Base-by-base conservation (phyloP, 352 stramenopile species). In the Phytopythium vexans region DNA sequence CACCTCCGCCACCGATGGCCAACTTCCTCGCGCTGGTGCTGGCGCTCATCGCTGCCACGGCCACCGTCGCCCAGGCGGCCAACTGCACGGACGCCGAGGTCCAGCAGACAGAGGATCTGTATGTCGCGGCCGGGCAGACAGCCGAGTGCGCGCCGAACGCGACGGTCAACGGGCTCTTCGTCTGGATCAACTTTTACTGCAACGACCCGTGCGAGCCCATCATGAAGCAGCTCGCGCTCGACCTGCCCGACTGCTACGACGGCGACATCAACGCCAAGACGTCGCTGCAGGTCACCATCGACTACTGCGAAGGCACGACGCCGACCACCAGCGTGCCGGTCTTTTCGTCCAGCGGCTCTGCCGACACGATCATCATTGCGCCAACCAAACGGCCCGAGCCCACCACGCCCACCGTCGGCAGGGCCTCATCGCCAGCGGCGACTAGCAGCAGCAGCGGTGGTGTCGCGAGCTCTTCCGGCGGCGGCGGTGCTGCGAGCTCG, bases 281-380 rank as follows among this genome's bases (percentile, higher is more conserved):
- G 48, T 3, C n/a, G 16, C 38, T 54, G n/a, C 16, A 31, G 49
- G 21, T 5, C 21, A 38, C n/a, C 11, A 43, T 37, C 36, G 6
- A 42, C 6, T n/a, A 33, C 3, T 44, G 10, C 27, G 27, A 27
- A 27, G 36, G 37, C 37, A 44, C n/a, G 21, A 38, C 11, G 1
- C 4, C 27, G 12, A 36, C 37, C 27, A 46, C 37, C 27, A 27
- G 31, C 1, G 39, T 37, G 9, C 36, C 4, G 14, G 14, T n/a
- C 21, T 14, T n/a, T 9, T 11, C 44, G 32, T 37, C 44, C 3
- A 32, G 31, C 14, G 44, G 39, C 31, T 37, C 31, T 16, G 31
- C 21, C n/a, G 39, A 34, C 49, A 54, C 32, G 6, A 47, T 40
- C 37, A 33, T 54, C 49, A 54, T 54, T 10, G 15, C 49, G 6